Percentiles rank a stretch among this genome's conserved stretches.
phyloP scores from a whole-genome alignment of 2,329 filamentous ascomycete species.

The Macrophomina tecta region DNA sequence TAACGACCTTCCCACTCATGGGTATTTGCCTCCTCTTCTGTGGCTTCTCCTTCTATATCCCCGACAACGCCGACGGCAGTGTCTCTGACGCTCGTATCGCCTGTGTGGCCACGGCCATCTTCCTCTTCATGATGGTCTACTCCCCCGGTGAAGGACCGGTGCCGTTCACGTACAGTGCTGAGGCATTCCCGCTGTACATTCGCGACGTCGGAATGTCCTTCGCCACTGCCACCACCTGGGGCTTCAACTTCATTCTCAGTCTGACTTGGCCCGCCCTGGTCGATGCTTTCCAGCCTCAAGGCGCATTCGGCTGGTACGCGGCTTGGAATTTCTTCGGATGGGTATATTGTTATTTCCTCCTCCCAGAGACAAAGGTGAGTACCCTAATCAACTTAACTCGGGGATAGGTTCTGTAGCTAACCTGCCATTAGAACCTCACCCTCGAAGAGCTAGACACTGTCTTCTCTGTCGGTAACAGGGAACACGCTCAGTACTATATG shows the following conservation, averaged over 20 bases:
- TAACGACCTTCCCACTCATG: conserved; percentile 56
- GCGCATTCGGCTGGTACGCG: conserved; percentile 67
- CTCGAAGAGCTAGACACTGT: conserved; percentile 59
- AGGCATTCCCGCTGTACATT: conserved; percentile 73
- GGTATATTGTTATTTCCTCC: conserved; percentile 12
- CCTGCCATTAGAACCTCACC: conserved; percentile 38
- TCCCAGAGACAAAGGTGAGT: conserved; percentile 14
- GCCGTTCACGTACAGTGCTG: conserved; percentile 64
- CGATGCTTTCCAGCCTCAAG: conserved; percentile 55
- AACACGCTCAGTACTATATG: conserved; percentile 49
- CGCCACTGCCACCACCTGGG: conserved; percentile 70
- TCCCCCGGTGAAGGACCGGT: conserved; percentile 53
- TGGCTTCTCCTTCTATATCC: conserved; percentile 48
- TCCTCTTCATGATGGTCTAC: conserved; percentile 60
- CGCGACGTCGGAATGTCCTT: conserved; percentile 75
- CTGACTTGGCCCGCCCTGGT: conserved; percentile 68
- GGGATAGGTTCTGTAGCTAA: no score
- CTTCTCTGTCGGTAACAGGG: conserved; percentile 55
- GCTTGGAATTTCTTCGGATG: conserved; percentile 64
- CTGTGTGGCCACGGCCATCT: conserved; percentile 50
- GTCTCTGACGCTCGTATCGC: conserved; percentile 35
- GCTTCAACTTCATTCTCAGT: conserved; percentile 63
- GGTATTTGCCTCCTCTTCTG: conserved; percentile 57
- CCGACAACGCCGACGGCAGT: conserved; percentile 32
- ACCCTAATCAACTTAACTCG: no score